Evolutionary conservation across 1,284 basidiomycete genomes (phyloP).

Genomic region (Heterobasidion occidentale): DNA sequence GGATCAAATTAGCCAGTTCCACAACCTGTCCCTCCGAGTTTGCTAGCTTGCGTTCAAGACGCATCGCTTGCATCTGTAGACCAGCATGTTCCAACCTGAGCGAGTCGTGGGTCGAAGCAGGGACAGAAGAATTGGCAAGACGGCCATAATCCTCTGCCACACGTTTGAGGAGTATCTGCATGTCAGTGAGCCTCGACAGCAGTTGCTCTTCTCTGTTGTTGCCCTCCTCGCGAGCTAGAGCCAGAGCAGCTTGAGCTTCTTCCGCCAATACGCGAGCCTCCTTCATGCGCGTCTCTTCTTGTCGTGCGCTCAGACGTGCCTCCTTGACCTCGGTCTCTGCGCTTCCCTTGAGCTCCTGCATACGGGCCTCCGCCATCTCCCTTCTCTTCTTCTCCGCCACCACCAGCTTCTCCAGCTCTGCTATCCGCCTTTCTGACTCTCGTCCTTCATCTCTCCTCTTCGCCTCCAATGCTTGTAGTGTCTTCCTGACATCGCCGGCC

Average conservation of each 20-base stretch:
- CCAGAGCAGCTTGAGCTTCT: slow-evolving; percentile 19
- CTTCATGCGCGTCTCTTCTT: slow-evolving; percentile 29
- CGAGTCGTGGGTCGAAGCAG: slow-evolving; percentile 28
- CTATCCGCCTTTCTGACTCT: slow-evolving; percentile 45
- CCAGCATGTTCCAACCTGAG: slow-evolving; percentile 34
- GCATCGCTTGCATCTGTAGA: slow-evolving; percentile 36
- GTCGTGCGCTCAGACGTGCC: slow-evolving; percentile 24
- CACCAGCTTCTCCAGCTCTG: slow-evolving; percentile 47
- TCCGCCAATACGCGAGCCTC: slow-evolving; percentile 23
- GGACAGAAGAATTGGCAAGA: slow-evolving; percentile 43
- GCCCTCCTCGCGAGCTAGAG: slow-evolving; percentile 16
- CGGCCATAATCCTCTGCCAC: slow-evolving; percentile 53
- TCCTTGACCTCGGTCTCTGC: slow-evolving; percentile 32
- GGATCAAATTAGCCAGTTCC: slow-evolving; percentile 56
- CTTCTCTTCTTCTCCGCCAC: slow-evolving; percentile 41
- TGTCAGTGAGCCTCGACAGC: slow-evolving; percentile 40
- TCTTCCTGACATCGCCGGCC: slow-evolving; percentile 42
- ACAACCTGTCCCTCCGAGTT: slow-evolving; percentile 61
- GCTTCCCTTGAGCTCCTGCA: slow-evolving; percentile 35
- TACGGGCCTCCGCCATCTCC: slow-evolving; percentile 34
- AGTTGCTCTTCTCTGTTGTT: slow-evolving; percentile 34
- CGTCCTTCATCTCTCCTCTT: slow-evolving; percentile 44
- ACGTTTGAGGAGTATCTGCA: slow-evolving; percentile 32
- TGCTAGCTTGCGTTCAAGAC: slow-evolving; percentile 58
- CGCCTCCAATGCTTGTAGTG: slow-evolving; percentile 38